Percentiles rank a stretch among this genome's conserved stretches.
Evolutionary conservation across 2,329 filamentous ascomycete species (phyloP).

Genomic region (Parafenestella ontariensis): DNA sequence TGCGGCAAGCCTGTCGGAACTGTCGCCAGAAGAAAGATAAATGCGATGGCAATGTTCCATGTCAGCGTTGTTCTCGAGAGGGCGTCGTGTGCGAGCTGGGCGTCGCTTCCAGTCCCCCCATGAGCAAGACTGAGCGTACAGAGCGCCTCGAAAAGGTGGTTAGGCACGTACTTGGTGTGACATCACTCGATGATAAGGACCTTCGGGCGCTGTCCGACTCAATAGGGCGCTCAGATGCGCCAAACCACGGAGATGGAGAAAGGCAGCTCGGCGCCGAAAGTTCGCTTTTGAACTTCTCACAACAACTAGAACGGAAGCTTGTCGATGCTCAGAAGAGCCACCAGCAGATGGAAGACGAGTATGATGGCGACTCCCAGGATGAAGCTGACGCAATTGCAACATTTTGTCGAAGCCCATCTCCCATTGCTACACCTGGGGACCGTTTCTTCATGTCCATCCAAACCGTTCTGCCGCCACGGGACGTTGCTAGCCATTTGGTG

Average conservation of each 20-base stretch:
- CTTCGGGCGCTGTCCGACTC: neutral
- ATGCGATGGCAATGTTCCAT: neutral
- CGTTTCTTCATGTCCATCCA: neutral
- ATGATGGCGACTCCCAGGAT: neutral
- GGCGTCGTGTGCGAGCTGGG: neutral
- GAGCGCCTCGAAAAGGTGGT: neutral
- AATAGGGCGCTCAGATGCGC: neutral
- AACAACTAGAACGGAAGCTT: neutral
- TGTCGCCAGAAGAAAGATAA: neutral
- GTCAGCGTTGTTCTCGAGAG: neutral
- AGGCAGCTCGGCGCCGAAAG: neutral
- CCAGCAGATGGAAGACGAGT: neutral
- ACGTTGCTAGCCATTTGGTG: neutral
- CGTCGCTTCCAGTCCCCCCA: neutral
- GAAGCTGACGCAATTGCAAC: neutral
- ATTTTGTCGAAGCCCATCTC: neutral
- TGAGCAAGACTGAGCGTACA: neutral
- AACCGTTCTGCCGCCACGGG: neutral
- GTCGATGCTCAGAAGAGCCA: neutral
- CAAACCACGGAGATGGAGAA: neutral
- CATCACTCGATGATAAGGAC: neutral
- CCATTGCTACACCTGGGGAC: neutral
- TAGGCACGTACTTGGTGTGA: neutral
- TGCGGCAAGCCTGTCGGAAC: neutral
- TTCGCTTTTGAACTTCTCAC: neutral